Base-by-base conservation (phyloP, 257 asterid genomes). In the Paulownia fortunei region DNA sequence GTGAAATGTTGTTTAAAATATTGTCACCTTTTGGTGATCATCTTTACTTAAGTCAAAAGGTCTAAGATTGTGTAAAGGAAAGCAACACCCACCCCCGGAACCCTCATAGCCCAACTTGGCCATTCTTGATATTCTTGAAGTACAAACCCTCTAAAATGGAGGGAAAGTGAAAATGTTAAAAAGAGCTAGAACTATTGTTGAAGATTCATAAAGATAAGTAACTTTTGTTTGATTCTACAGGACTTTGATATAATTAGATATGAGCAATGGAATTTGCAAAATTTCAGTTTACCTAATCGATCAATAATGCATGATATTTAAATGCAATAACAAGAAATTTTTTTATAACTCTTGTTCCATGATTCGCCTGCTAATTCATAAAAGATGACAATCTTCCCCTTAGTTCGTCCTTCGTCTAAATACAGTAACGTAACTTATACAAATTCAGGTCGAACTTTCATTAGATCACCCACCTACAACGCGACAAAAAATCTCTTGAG, bases 41-140 rank as follows among this genome's bases (percentile, higher is more conserved):
- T 70, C 84, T 70, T 76, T 77, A 39, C 7, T 19, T 30, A 54
- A 77, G 85, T 82, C 87, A 86, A 84, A 84, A 82, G 82, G 56
- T 24, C 52, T 49, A 69, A 74, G 81, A 82, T 82, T 79, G 46
- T 79, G 41, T 46, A 55, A 19, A 61, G 59, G 83, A 79, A 75
- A 73, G 78, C 62, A 60, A 69, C n/a, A 3, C 46, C 27, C 13
- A 62, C 58, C 2, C 19, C n/a, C n/a, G n/a, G n/a, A n/a, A 16
- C 52, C 5, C 34, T 0, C 54, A 65, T n/a, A 18, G 23, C 4
- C 49, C 69, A 23, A 74, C 32, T 30, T 74, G 46, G 23, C 24
- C 26, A 36, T 4, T 34, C 39, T 39, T 11, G 9, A 21, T 24
- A 46, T 68, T 46, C 19, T 68, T 60, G 3, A 60, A 60, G 66